These are phyloP conservation scores for Kodamaea hsintzibuensis DNA, from an alignment of 805 yeast genomes.

Conservation along the genomic window DNA sequence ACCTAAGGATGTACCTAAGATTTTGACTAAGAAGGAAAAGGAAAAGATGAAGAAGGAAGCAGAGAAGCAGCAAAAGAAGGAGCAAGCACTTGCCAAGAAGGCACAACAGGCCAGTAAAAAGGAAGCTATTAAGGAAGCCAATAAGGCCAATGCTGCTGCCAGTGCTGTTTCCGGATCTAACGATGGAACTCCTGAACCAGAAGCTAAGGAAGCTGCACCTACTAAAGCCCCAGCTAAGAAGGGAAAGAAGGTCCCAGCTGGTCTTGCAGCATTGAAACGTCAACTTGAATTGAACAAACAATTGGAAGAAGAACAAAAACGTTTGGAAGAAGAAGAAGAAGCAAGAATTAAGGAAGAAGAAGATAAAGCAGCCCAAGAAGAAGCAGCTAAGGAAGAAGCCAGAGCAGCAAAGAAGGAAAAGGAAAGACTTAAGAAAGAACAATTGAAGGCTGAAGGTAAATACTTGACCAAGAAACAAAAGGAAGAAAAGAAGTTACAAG, in stretches of 20 bases:
- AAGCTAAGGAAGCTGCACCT: slow-evolving; percentile 37
- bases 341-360: slow-evolving; percentile 51
- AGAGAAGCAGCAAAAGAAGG: slow-evolving; percentile 89
- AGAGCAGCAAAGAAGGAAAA: slow-evolving; percentile 75
- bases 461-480: slow-evolving; percentile 91
- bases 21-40: slow-evolving; percentile 90
- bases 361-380: slow-evolving; percentile 56
- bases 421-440: slow-evolving; percentile 84
- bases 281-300: slow-evolving; percentile 89
- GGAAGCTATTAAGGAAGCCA: slow-evolving; percentile 53
- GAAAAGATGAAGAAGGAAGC: slow-evolving; percentile 94
- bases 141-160: slow-evolving; percentile 45
- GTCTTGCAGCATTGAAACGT: slow-evolving; percentile 85
- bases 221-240: slow-evolving; percentile 43
- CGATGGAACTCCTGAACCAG: slow-evolving; percentile 35
- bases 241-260: slow-evolving; percentile 84
- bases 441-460: slow-evolving; percentile 95
- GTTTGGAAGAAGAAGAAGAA: slow-evolving; percentile 70
- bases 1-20: slow-evolving; percentile 59
- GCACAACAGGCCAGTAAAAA: slow-evolving; percentile 62
- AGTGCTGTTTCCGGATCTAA: slow-evolving; percentile 14
- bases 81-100: slow-evolving; percentile 83
- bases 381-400: slow-evolving; percentile 60
- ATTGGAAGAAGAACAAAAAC: slow-evolving; percentile 78
- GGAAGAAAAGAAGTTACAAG: slow-evolving; percentile 83